These are phyloP conservation scores for Adansonia rubrostipa DNA, from an alignment of 441 rosid genomes.

Conservation along the genomic window DNA sequence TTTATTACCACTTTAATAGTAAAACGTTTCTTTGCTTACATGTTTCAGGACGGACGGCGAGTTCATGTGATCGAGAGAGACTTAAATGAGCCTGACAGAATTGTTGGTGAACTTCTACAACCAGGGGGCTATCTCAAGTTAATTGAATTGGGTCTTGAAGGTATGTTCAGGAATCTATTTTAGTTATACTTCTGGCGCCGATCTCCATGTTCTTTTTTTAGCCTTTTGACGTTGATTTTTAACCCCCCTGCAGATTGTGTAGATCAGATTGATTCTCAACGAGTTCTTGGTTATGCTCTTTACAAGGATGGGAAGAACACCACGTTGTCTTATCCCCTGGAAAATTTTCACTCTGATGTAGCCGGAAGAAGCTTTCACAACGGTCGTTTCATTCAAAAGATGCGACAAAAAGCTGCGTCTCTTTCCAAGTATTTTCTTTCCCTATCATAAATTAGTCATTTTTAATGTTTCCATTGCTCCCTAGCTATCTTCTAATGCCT, in stretches of 20 bases:
- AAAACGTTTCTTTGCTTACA: too few species aligned
- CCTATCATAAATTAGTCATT: too few species aligned
- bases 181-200: too few species aligned
- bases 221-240: too few species aligned
- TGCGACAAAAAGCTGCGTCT: conserved; percentile 30
- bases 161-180: not conserved
- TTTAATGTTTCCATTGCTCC: too few species aligned
- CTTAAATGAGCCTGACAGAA: conserved; percentile 29
- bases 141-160: conserved; percentile 32
- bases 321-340: conserved; percentile 11
- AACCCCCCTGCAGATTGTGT: conserved; percentile 27
- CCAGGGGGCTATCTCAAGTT: conserved; percentile 37
- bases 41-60: not conserved
- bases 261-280: conserved; percentile 30
- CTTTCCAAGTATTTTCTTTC: not conserved
- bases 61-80: conserved; percentile 33
- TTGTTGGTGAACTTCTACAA: conserved; percentile 32
- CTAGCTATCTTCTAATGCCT: too few species aligned
- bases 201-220: not conserved
- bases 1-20: too few species aligned
- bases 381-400: conserved; percentile 28
- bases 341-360: conserved; percentile 18
- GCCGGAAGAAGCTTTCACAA: conserved; percentile 33
- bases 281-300: conserved; percentile 22
- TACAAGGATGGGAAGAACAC: conserved; percentile 25